Evolutionary conservation across 106 monocot species (phyloP).

Genomic region (Acorus gramineus): DNA sequence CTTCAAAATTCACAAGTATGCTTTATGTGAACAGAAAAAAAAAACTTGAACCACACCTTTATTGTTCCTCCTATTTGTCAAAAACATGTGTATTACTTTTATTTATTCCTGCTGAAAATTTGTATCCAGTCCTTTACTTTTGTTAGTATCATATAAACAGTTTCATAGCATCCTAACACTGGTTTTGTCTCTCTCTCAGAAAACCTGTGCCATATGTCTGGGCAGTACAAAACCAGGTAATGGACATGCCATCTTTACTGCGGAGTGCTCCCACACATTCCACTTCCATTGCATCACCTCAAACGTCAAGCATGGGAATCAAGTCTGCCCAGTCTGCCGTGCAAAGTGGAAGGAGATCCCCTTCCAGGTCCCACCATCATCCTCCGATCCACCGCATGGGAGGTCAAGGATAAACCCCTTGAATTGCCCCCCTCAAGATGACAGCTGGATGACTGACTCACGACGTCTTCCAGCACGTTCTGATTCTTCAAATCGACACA

Average conservation of each 20-base stretch:
- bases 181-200: constrained; percentile 25
- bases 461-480: constrained; percentile 30
- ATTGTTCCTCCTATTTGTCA: too few species aligned
- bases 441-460: constrained; percentile 33
- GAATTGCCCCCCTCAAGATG: constrained; percentile 35
- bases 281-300: constrained; percentile 87
- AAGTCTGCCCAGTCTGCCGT: constrained; percentile 72
- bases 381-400: constrained; percentile 33
- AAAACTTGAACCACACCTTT: too few species aligned
- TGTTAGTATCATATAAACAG: too few species aligned
- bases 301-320: constrained; percentile 73
- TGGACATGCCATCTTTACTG: constrained; percentile 85
- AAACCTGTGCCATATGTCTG: constrained; percentile 76
- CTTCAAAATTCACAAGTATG: too few species aligned
- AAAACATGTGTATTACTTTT: too few species aligned
- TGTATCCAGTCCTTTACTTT: not conserved
- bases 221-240: constrained; percentile 62
- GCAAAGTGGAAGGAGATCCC: constrained; percentile 91
- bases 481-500: constrained; percentile 25
- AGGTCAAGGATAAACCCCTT: constrained; percentile 47
- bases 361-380: constrained; percentile 26
- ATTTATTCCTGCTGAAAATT: too few species aligned
- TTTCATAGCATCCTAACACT: too few species aligned
- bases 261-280: constrained; percentile 85
- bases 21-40: too few species aligned